Conservation (phyloP, 495 filamentous ascomycete genomes). For the Xylaria flabelliformis region DNA sequence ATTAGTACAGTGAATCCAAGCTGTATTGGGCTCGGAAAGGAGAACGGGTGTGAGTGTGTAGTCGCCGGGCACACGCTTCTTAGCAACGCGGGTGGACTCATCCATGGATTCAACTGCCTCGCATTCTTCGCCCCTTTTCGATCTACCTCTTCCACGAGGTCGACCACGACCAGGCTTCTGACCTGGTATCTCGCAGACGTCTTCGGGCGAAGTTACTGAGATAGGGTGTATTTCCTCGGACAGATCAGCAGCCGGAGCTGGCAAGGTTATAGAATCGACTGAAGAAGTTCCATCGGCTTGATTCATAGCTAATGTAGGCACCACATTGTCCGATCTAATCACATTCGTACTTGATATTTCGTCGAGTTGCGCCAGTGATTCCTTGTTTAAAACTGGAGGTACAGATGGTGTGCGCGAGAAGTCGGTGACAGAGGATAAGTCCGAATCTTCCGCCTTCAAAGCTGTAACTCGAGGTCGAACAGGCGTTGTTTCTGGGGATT, state of each 20-base stretch:
- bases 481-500: constrained; percentile 49
- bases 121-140: constrained; percentile 25
- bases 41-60: constrained; percentile 76
- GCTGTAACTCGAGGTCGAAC: constrained; percentile 33
- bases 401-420: constrained; percentile 35
- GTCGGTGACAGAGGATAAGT: constrained; percentile 33
- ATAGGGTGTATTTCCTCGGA: constrained; percentile 6
- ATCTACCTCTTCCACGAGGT: constrained; percentile 5
- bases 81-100: constrained; percentile 36
- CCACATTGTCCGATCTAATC: neutral
- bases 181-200: neutral
- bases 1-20: constrained; percentile 86
- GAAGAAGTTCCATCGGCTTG: constrained; percentile 22
- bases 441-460: constrained; percentile 42
- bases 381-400: constrained; percentile 11
- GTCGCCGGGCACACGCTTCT: constrained; percentile 70
- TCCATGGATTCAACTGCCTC: constrained; percentile 4
- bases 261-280: neutral
- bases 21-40: constrained; percentile 73
- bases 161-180: constrained; percentile 9
- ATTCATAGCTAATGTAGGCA: constrained; percentile 16
- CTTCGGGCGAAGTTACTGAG: neutral
- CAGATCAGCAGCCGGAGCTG: neutral
- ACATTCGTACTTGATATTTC: neutral
- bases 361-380: neutral